These are phyloP conservation scores for Silene latifolia DNA, from an alignment of 148 eudicot species.

Conservation along the genomic window DNA sequence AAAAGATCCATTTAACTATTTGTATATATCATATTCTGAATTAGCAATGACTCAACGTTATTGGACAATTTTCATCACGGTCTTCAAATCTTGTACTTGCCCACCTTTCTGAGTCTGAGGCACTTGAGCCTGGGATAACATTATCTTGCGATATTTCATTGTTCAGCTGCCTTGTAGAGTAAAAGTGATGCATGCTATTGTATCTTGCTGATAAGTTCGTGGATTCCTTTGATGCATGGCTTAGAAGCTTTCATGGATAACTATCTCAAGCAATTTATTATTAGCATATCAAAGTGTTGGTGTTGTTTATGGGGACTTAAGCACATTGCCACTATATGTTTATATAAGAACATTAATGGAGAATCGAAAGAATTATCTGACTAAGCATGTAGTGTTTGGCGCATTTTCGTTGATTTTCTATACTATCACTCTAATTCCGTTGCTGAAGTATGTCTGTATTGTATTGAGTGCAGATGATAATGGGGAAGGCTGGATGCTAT, in stretches of 20 bases:
- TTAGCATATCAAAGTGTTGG: no score
- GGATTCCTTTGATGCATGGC: neutral
- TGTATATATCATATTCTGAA: neutral
- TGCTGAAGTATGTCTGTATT: conserved; percentile 78
- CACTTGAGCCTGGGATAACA: neutral
- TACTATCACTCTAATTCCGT: conserved; percentile 81
- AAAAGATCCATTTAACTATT: no score
- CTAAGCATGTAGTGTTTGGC: no score
- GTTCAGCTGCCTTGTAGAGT: neutral
- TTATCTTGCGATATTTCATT: neutral
- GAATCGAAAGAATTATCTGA: conserved; percentile 48
- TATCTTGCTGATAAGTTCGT: neutral
- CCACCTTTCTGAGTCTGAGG: neutral
- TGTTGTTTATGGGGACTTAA: no score
- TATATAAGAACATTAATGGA: conserved; percentile 62
- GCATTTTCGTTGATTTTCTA: conserved; percentile 87
- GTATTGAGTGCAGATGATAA: conserved; percentile 83
- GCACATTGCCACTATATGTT: no score
- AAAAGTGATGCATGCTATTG: neutral
- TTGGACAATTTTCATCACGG: neutral
- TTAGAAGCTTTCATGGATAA: no score
- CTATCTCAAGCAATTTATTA: no score
- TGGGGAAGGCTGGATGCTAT: conserved; percentile 71
- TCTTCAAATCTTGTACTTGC: no score
- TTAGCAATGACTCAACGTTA: neutral